Evolutionary conservation across 176 grass and related monocot genomes (phyloP).

Genomic region (Canna indica): DNA sequence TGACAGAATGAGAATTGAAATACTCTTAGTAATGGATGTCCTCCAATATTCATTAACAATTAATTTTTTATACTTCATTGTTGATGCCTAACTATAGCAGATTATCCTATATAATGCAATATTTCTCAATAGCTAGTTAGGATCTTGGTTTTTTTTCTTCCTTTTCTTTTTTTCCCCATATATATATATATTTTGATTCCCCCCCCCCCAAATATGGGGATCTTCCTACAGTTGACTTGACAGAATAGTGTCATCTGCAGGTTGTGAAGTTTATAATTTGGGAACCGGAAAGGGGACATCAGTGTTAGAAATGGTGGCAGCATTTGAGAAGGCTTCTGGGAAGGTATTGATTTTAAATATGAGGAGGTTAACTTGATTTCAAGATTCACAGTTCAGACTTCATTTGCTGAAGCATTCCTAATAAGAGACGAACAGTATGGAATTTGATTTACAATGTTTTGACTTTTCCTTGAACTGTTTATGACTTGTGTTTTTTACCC

Average conservation of each 20-base stretch:
- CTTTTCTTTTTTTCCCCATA: neutral
- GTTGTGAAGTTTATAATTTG: constrained; percentile 5
- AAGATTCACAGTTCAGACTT: neutral
- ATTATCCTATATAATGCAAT: too few relatives aligned
- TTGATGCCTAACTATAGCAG: too few relatives aligned
- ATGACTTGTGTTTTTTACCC: neutral
- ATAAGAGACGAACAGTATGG: neutral
- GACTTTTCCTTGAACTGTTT: neutral
- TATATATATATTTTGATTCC: neutral
- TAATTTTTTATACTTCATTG: too few relatives aligned
- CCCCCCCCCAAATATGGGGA: too few relatives aligned
- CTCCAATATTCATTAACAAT: too few relatives aligned
- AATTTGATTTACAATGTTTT: neutral
- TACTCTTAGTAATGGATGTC: too few relatives aligned
- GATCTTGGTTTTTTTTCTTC: too few relatives aligned
- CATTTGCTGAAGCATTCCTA: neutral
- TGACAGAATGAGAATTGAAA: too few relatives aligned
- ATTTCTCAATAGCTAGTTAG: too few relatives aligned
- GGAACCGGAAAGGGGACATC: constrained; percentile 10
- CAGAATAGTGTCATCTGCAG: constrained; percentile 25
- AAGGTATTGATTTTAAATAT: neutral
- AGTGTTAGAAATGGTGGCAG: constrained; percentile 6
- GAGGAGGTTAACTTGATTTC: neutral
- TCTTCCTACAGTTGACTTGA: neutral
- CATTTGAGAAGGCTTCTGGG: constrained; percentile 4